Percentiles rank a stretch among this genome's conserved stretches.
These are phyloP conservation scores for Boechera divaricarpa DNA, from an alignment of 345 rosid genomes.

Conservation along the genomic window DNA sequence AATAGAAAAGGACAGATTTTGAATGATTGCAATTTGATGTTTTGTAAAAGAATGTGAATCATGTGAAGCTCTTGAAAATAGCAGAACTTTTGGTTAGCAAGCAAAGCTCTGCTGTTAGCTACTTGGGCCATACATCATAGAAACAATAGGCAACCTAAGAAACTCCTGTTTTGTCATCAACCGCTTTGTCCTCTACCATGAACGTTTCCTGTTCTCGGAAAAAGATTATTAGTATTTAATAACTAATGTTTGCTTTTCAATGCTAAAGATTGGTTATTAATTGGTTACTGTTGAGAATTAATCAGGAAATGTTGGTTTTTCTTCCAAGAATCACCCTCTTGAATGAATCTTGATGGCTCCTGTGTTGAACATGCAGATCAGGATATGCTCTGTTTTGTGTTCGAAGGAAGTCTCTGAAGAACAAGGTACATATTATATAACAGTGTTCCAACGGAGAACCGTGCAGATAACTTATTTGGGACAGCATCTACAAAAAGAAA, in stretches of 20 bases:
- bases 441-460: slow-evolving; percentile 41
- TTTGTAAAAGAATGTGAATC: slow-evolving; percentile 30
- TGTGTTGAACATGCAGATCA: slow-evolving; percentile 35
- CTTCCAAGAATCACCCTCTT: slow-evolving; percentile 23
- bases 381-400: slow-evolving; percentile 28
- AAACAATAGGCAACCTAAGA: slow-evolving; percentile 44
- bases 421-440: slow-evolving; percentile 30
- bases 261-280: slow-evolving; percentile 10
- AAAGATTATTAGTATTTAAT: slow-evolving; percentile 25
- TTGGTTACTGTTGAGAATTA: slow-evolving; percentile 8
- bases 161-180: slow-evolving; percentile 44
- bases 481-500: slow-evolving; percentile 33
- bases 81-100: slow-evolving; percentile 34
- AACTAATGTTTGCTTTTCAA: slow-evolving; percentile 9
- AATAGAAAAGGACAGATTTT: slow-evolving; percentile 37
- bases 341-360: slow-evolving; percentile 34
- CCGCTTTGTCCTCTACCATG: slow-evolving; percentile 37
- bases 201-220: slow-evolving; percentile 15
- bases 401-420: slow-evolving; percentile 33
- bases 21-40: slow-evolving; percentile 43
- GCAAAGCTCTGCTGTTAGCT: slow-evolving; percentile 44
- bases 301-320: background rate
- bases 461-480: slow-evolving; percentile 31
- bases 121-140: slow-evolving; percentile 43
- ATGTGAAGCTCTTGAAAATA: slow-evolving; percentile 44